Evolutionary conservation across 305 asterid species (phyloP).

Genomic region (Andrographis paniculata): DNA sequence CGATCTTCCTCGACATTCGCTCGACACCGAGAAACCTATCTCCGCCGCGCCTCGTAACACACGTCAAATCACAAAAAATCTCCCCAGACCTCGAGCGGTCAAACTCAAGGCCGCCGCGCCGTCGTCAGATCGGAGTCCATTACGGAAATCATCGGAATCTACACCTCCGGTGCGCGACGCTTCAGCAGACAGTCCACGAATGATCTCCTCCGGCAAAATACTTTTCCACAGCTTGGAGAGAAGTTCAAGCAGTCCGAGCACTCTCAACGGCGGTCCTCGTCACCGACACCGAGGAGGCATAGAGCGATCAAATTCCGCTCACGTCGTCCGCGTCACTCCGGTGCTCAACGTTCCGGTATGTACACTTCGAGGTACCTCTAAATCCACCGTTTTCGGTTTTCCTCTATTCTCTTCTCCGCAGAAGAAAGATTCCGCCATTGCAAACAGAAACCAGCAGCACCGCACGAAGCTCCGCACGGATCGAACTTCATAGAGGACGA

Average conservation of each 20-base stretch:
- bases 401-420: constrained; percentile 19
- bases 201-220: constrained; percentile 30
- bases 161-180: constrained; percentile 5
- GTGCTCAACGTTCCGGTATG: constrained; percentile 35
- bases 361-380: constrained; percentile 26
- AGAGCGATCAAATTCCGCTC: constrained; percentile 27
- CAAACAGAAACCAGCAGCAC: constrained; percentile 19
- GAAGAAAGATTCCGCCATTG: constrained; percentile 16
- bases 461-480: constrained; percentile 30
- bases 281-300: constrained; percentile 23
- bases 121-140: constrained; percentile 9
- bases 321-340: constrained; percentile 24
- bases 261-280: constrained; percentile 22
- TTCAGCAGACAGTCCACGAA: constrained; percentile 29
- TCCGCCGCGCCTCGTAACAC: neutral
- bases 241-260: constrained; percentile 36
- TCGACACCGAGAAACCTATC: constrained; percentile 22
- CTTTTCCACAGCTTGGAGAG: constrained; percentile 32
- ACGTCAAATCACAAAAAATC: neutral
- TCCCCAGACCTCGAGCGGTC: constrained; percentile 2
- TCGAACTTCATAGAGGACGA: constrained; percentile 20
- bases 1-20: constrained; percentile 21
- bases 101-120: constrained; percentile 14
- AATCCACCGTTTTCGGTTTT: constrained; percentile 21
- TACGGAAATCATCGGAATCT: constrained; percentile 10